Evolutionary conservation across 116 monocot species (phyloP), one percentile per base, ranked within the genome.

Genomic region (Posidonia oceanica): DNA sequence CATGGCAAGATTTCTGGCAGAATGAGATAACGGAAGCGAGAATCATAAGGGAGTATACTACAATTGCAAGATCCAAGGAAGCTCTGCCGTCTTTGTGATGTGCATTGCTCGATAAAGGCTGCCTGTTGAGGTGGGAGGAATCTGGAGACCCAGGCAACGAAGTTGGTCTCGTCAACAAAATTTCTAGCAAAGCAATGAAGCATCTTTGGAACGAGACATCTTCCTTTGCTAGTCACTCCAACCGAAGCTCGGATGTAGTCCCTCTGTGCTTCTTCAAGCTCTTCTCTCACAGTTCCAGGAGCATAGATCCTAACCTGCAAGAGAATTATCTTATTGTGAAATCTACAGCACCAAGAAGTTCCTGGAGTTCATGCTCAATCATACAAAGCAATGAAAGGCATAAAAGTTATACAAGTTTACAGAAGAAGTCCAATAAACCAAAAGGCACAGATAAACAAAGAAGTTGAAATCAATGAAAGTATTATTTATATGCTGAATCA

Each of bases 211-310:
- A 94, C 54, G 21, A 94, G 80, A 76, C 90, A 88, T 69, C 88
- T 94, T 72, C 88, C 87, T 77, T 91, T 94, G 7, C 52, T 79
- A 63, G 75, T 94, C 3, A 94, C 64, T 75, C 91, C 94, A 55
- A 91, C 91, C 14, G 94, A 87, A 22, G 94, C 94, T 54, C 84
- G 80, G 16, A 94, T 84, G 69, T 81, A 94, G 74, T 94, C 94
- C 57, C 86, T 75, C 52, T 88, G 80, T 44, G 94, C 84, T 59
- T 87, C 84, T 58, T 83, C 78, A 39, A 94, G 80, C 68, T 88
- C 86, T 71, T 90, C 91, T 39, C 69, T 81, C 54, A 94, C 74
- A 72, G 82, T 85, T 52, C 23, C 63, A 0, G 83, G 39, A 6
- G 73, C 77, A 71, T 90, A 94, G 8, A 91, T 75, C 75, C 82